Percentiles rank a stretch among this genome's conserved stretches.
Conservation (phyloP, 1,139 yeast species). For the Debaryomyces sp. region DNA sequence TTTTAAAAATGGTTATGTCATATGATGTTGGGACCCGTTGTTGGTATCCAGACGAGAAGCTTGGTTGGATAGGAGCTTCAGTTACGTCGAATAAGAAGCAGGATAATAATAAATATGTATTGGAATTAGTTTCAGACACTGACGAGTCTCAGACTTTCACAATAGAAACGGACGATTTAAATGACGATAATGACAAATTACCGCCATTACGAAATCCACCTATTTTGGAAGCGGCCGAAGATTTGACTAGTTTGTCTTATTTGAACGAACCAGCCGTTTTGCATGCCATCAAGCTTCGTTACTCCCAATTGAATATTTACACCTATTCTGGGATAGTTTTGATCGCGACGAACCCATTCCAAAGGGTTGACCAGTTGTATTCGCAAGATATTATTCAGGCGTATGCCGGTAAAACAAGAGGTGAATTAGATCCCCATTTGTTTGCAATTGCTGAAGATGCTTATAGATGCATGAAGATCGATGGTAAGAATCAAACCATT, state of each 20-base stretch:
- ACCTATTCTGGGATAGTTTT: conserved; percentile 97
- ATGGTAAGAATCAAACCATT: conserved; percentile 85
- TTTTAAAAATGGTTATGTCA: conserved; percentile 25
- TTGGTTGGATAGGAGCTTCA: conserved; percentile 92
- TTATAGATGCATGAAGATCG: conserved; percentile 90
- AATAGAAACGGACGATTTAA: conserved; percentile 53
- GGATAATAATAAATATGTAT: conserved; percentile 54
- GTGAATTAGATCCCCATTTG: conserved; percentile 94
- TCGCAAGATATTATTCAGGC: conserved; percentile 92
- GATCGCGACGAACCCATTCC: conserved; percentile 96
- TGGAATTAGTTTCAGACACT: conserved; percentile 65
- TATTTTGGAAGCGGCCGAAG: conserved; percentile 90
- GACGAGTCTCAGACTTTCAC: conserved; percentile 53
- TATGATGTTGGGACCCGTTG: conserved; percentile 58
- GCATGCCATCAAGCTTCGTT: conserved; percentile 90
- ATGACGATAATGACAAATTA: conserved; percentile 54
- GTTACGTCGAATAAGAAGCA: conserved; percentile 57
- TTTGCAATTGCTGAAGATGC: conserved; percentile 99
- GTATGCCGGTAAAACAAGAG: conserved; percentile 89
- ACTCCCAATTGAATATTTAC: conserved; percentile 85
- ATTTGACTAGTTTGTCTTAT: conserved; percentile 87
- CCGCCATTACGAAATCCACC: conserved; percentile 95
- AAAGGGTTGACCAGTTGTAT: conserved; percentile 85
- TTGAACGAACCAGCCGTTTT: conserved; percentile 95
- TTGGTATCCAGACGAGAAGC: conserved; percentile 89